Evolutionary conservation across 2,329 filamentous ascomycete genomes (phyloP).

Genomic region (Penicillium sp.): DNA sequence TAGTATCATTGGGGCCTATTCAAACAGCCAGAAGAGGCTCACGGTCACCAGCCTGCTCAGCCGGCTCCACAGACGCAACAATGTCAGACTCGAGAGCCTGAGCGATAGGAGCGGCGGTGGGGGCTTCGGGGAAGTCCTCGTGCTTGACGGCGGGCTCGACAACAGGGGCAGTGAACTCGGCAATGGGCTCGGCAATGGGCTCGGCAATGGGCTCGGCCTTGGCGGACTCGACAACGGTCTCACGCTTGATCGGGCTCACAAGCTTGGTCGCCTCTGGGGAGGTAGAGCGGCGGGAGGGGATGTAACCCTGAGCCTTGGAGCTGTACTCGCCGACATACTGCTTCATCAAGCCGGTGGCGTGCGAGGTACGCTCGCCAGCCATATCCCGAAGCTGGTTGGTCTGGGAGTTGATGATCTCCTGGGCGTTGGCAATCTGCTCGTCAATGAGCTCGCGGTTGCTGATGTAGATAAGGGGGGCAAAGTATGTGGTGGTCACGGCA

Average conservation of each 20-base stretch:
- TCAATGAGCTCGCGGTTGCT: constrained; percentile 66
- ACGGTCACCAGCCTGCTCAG: constrained; percentile 29
- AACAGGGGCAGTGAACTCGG: constrained; percentile 33
- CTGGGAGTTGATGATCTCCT: constrained; percentile 57
- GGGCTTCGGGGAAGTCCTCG: constrained; percentile 53
- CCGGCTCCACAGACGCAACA: constrained; percentile 28
- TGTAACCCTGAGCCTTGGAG: constrained; percentile 59
- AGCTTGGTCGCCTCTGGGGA: constrained; percentile 36
- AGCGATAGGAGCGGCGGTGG: constrained; percentile 40
- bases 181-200: constrained; percentile 15
- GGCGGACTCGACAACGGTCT: constrained; percentile 1
- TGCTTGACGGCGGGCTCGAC: constrained; percentile 43
- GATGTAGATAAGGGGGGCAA: constrained; percentile 63
- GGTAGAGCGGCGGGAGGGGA: constrained; percentile 41
- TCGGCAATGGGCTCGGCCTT: constrained; percentile 18
- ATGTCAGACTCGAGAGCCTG: constrained; percentile 23
- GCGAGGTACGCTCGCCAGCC: constrained; percentile 60
- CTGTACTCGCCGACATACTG: constrained; percentile 62
- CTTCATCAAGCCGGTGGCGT: constrained; percentile 58
- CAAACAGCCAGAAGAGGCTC: constrained; percentile 39
- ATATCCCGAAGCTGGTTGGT: constrained; percentile 60
- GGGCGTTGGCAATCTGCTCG: constrained; percentile 56
- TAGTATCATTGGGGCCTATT: constrained; percentile 1
- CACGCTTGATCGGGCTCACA: constrained; percentile 15
- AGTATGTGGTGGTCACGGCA: constrained; percentile 56